phyloP scores from a whole-genome alignment of 202 grass and related monocot species.

The Elaeis oleifera region DNA sequence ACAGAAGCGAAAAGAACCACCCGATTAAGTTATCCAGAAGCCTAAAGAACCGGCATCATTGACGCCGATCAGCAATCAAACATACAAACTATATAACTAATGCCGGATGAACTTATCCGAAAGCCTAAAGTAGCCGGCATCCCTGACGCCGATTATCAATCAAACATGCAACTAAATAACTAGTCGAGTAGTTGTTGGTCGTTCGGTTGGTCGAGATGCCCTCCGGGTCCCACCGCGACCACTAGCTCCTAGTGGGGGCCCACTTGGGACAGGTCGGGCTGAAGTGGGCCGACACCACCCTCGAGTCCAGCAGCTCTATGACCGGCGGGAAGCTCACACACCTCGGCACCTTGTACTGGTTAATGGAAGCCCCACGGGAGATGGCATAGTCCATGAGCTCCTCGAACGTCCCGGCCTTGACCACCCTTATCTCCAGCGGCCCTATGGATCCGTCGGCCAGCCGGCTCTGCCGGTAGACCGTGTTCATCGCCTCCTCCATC shows the following conservation, averaged over 20 bases:
- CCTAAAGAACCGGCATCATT: no score
- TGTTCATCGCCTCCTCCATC: slow-evolving; percentile 97
- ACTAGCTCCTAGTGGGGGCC: slow-evolving; percentile 19
- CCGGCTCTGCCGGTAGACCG: slow-evolving; percentile 74
- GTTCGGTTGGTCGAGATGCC: no score
- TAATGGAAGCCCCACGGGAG: slow-evolving; percentile 80
- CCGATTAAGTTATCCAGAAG: no score
- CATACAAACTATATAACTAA: no score
- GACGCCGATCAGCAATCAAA: no score
- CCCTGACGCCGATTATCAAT: no score
- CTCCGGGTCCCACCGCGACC: no score
- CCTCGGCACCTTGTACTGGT: slow-evolving; percentile 97
- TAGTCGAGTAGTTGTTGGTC: no score
- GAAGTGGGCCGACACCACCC: slow-evolving; percentile 66
- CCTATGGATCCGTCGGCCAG: slow-evolving; percentile 67
- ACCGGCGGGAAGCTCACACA: slow-evolving; percentile 87
- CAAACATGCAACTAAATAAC: no score
- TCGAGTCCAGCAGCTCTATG: slow-evolving; percentile 83
- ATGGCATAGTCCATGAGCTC: slow-evolving; percentile 99
- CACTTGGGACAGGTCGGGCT: slow-evolving; percentile 64
- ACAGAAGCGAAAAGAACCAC: no score
- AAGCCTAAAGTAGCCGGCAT: no score
- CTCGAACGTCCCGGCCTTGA: slow-evolving; percentile 72
- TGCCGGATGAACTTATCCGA: no score
- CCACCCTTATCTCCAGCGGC: slow-evolving; percentile 78